Evolutionary conservation across 1,139 yeast genomes (phyloP).

Genomic region (Petasospora fabianii): DNA sequence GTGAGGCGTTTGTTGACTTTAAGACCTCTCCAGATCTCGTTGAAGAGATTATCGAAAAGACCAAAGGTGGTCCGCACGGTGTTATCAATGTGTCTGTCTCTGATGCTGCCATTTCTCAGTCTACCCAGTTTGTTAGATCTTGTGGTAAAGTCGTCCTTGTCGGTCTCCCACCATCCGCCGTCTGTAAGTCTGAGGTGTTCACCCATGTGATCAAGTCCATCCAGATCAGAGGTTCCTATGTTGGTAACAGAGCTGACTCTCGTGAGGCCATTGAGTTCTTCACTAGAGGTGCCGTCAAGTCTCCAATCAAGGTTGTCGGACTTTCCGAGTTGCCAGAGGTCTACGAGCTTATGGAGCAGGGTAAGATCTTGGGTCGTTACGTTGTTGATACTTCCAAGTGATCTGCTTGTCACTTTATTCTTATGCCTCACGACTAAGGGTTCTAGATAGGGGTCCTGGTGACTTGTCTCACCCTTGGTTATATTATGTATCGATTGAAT

Average conservation of each 20-base stretch:
- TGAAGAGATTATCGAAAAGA: conserved; percentile 42
- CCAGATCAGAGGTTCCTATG: conserved; percentile 47
- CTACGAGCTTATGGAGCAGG: conserved; percentile 53
- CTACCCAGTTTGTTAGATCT: conserved; percentile 66
- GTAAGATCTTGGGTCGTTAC: conserved; percentile 57
- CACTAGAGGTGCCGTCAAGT: conserved; percentile 53
- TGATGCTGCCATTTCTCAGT: conserved; percentile 64
- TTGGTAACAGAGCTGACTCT: conserved; percentile 67
- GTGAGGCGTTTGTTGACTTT: conserved; percentile 54
- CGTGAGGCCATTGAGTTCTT: conserved; percentile 66
- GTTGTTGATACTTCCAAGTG: conserved; percentile 55
- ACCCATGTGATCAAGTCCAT: conserved; percentile 6
- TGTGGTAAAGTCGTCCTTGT: conserved; percentile 77
- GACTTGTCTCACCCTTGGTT: too few species aligned
- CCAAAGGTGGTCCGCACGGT: conserved; percentile 62
- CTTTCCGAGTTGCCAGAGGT: conserved; percentile 51
- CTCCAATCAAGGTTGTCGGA: conserved; percentile 57
- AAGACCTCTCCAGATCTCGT: conserved; percentile 46
- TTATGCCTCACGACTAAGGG: not conserved
- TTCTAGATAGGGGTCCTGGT: not conserved
- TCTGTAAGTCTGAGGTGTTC: conserved; percentile 4
- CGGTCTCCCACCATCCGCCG: conserved; percentile 61
- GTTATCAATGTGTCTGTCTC: conserved; percentile 72
- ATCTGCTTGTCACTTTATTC: conserved; percentile 5
- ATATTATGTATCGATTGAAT: too few species aligned